Evolutionary conservation across 1,284 basidiomycete genomes (phyloP).

Genomic region (Agroathelia rolfsii): DNA sequence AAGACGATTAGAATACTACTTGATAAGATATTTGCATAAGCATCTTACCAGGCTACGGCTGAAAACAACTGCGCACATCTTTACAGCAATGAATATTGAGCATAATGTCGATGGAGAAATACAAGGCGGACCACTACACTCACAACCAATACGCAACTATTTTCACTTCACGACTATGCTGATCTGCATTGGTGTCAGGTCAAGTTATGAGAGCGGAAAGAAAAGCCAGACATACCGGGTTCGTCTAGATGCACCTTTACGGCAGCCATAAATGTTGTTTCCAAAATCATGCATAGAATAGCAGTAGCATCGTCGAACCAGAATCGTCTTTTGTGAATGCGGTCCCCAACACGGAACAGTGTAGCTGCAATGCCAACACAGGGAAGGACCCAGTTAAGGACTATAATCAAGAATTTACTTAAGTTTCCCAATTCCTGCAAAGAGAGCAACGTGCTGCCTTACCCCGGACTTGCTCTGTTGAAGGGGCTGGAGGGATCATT

Average conservation of each 20-base stretch:
- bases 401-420: too few species aligned
- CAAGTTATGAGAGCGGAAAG: not conserved
- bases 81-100: not conserved
- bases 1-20: not conserved
- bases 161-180: not conserved
- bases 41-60: not conserved
- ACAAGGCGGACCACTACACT: not conserved
- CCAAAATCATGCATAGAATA: not conserved
- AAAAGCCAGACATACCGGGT: too few species aligned
- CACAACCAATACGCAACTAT: not conserved
- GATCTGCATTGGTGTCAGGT: not conserved
- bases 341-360: slow-evolving; percentile 1
- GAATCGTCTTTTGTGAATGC: not conserved
- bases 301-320: slow-evolving; percentile 6
- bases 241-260: slow-evolving; percentile 3
- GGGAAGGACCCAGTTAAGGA: too few species aligned
- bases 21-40: not conserved
- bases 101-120: not conserved
- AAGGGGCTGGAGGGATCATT: too few species aligned
- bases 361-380: slow-evolving; percentile 2
- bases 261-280: slow-evolving; percentile 1
- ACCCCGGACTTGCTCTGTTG: too few species aligned
- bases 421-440: too few species aligned
- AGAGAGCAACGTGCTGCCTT: too few species aligned
- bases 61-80: slow-evolving; percentile 1